Evolutionary conservation across 1,139 yeast species (phyloP), one percentile per base, ranked within the genome.

Genomic region (Kurtzmaniella quercitrusa): DNA sequence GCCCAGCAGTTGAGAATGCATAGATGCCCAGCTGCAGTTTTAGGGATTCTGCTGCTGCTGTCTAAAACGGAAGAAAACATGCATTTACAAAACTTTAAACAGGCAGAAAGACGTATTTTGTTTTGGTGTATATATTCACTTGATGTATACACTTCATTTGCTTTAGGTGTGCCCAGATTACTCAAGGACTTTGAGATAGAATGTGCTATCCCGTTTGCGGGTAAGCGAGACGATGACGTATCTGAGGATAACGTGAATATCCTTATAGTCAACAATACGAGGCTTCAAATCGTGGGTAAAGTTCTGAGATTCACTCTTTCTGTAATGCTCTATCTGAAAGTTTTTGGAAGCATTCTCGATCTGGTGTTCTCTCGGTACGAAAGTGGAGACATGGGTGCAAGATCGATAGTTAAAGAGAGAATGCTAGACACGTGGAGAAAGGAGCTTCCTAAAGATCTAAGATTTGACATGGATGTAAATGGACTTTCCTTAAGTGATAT

Each of bases 41-140:
- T 85, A 43, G 76, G 75, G 0, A 56, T 69, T 18, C 36, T 14
- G 18, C 18, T 16, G n/a, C 33, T 27, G 36, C 36, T 31, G 36
- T 59, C 63, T 12, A 77, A 79, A 2, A 70, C 71, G 14, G 82
- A 84, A 6, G 77, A 80, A 8, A 77, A 77, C 42, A 79, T 80
- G 38, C 71, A 73, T 46, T 65, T 79, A 27, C 66, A 63, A 46
- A 70, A 67, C 45, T 65, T 62, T 43, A 90, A 85, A 68, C 94
- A 85, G 62, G 91, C 90, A 50, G 88, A 86, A 57, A 73, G 96
- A 48, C 78, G 95, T 56, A 75, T 88, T 41, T 64, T 87, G 34
- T 89, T 89, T 56, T 90, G 96, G 96, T 82, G 89, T 51, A 78
- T 84, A 37, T 89, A 87, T 59, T 75, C 84, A 36, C 70, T 89